Percentiles rank a stretch among this genome's conserved stretches.
These are phyloP conservation scores for Lentinus brumalis DNA, from an alignment of 768 basidiomycete species.

Conservation along the genomic window DNA sequence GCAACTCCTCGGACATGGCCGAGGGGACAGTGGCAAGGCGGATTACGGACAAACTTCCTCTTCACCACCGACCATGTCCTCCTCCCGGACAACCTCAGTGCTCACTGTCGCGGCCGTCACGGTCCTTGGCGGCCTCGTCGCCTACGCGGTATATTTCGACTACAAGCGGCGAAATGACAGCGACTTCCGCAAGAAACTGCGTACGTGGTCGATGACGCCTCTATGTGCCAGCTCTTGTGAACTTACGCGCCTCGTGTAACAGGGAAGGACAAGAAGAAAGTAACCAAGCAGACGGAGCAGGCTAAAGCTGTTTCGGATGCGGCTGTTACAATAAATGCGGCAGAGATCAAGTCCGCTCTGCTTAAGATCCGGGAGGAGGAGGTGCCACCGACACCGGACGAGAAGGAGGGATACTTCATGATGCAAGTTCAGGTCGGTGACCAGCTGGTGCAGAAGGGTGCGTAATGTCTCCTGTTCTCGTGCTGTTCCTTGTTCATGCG, in stretches of 20 bases:
- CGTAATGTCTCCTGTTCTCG: conserved; percentile 21
- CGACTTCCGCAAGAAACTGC: conserved; percentile 85
- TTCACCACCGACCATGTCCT: conserved; percentile 27
- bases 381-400: conserved; percentile 66
- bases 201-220: conserved; percentile 49
- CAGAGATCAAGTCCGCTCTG: conserved; percentile 64
- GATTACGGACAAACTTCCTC: conserved; percentile 20
- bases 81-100: conserved; percentile 38
- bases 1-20: conserved; percentile 15
- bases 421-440: conserved; percentile 86
- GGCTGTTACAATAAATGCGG: conserved; percentile 29
- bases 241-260: conserved; percentile 1
- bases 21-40: conserved; percentile 4
- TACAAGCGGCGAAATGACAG: conserved; percentile 88
- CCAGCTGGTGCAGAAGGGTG: conserved; percentile 75
- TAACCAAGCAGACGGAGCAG: conserved; percentile 57
- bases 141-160: conserved; percentile 94
- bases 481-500: background rate
- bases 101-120: conserved; percentile 48
- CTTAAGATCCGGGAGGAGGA: conserved; percentile 70
- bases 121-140: conserved; percentile 55
- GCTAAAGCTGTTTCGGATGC: conserved; percentile 42
- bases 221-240: conserved; percentile 6
- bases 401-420: conserved; percentile 92
- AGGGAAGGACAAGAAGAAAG: conserved; percentile 94